Evolutionary conservation across 2,329 filamentous ascomycete genomes (phyloP).

Genomic region (Colletotrichum sp.): DNA sequence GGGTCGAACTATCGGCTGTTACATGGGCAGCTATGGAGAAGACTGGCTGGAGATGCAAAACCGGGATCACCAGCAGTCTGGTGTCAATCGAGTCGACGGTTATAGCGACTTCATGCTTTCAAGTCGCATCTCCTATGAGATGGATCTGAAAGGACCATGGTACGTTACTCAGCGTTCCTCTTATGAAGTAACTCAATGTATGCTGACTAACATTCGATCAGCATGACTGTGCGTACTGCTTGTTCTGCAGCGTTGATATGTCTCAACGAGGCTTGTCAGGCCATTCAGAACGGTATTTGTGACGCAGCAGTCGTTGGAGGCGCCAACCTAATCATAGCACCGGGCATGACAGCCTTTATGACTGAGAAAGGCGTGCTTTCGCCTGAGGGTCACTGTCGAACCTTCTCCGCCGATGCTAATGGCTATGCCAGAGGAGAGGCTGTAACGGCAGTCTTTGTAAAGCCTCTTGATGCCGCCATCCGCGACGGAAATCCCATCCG

Average conservation of each 20-base stretch:
- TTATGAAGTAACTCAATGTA: background rate
- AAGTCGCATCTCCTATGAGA: conserved; percentile 35
- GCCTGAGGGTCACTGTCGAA: conserved; percentile 18
- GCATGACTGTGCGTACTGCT: conserved; percentile 29
- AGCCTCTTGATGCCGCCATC: conserved; percentile 43
- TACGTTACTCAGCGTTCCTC: background rate
- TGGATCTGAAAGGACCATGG: conserved; percentile 34
- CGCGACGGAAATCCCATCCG: conserved; percentile 40
- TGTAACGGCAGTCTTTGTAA: conserved; percentile 41
- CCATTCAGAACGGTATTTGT: conserved; percentile 22
- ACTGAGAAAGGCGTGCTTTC: conserved; percentile 16
- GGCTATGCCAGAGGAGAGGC: conserved; percentile 51
- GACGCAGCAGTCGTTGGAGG: conserved; percentile 26
- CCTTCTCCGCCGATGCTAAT: conserved; percentile 39
- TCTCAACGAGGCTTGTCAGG: conserved; percentile 26
- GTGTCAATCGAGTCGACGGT: background rate
- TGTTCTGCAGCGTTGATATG: conserved; percentile 26
- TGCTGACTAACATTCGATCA: conserved; percentile 1
- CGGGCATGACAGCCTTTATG: conserved; percentile 20
- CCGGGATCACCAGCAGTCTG: background rate
- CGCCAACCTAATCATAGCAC: conserved; percentile 29
- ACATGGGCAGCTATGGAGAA: conserved; percentile 23
- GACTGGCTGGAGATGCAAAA: conserved; percentile 18
- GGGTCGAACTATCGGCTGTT: conserved; percentile 24
- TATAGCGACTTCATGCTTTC: conserved; percentile 27